phyloP scores from a whole-genome alignment of 1,284 basidiomycete species.

The Cryptococcus floricola region DNA sequence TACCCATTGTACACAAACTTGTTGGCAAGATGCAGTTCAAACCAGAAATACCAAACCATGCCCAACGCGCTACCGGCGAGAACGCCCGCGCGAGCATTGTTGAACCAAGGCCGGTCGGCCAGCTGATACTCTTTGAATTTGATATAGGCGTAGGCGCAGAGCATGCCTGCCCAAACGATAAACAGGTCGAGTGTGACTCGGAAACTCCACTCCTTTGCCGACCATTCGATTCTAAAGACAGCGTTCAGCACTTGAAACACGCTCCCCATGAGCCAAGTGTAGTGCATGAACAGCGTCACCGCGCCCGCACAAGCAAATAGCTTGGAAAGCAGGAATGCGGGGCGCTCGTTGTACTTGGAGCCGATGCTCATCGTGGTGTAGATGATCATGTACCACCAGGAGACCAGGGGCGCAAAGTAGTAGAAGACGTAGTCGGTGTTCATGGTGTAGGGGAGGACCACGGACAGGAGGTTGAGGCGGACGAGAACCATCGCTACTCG shows the following conservation, averaged over 20 bases:
- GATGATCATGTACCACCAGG: conserved; percentile 66
- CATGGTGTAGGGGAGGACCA: conserved; percentile 80
- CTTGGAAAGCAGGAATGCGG: conserved; percentile 65
- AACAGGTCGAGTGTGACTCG: conserved; percentile 79
- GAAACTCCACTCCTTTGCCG: conserved; percentile 78
- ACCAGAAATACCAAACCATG: conserved; percentile 72
- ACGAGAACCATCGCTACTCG: conserved; percentile 73
- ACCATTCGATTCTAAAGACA: conserved; percentile 73
- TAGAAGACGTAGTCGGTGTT: conserved; percentile 84
- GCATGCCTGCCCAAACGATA: conserved; percentile 82
- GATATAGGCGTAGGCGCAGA: conserved; percentile 67
- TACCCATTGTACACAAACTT: conserved; percentile 81
- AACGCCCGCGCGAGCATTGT: conserved; percentile 54
- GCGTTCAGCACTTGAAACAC: conserved; percentile 63
- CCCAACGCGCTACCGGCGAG: conserved; percentile 56
- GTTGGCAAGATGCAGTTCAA: conserved; percentile 68
- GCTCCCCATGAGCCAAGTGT: conserved; percentile 60
- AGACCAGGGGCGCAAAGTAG: conserved; percentile 79
- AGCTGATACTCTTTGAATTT: conserved; percentile 69
- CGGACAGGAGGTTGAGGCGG: conserved; percentile 74
- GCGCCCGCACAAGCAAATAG: conserved; percentile 61
- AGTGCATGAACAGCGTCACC: conserved; percentile 64
- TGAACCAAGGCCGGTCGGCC: conserved; percentile 67
- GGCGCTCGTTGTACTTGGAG: conserved; percentile 67
- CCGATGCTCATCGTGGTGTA: conserved; percentile 72